Percentiles rank a stretch among this genome's conserved stretches.
Evolutionary conservation across 441 rosid species (phyloP).

Genomic region (Capsella rubella): DNA sequence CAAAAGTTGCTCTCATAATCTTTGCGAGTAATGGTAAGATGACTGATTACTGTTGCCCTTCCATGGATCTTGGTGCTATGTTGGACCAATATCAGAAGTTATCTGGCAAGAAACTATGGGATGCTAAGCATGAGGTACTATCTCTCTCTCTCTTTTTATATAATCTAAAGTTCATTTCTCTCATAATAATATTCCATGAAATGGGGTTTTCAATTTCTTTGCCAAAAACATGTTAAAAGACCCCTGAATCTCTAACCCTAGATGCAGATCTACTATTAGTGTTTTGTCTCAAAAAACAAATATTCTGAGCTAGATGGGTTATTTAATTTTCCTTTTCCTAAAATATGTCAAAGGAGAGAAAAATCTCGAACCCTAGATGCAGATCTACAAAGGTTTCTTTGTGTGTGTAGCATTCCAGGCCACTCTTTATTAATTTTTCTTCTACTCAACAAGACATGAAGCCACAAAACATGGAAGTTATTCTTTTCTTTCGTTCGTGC

Average conservation of each 20-base stretch:
- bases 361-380: slow-evolving; percentile 52
- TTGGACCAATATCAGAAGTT: slow-evolving; percentile 80
- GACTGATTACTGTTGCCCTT: slow-evolving; percentile 79
- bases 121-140: slow-evolving; percentile 92
- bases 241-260: slow-evolving; percentile 40
- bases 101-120: slow-evolving; percentile 86
- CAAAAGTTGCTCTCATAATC: slow-evolving; percentile 84
- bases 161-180: slow-evolving; percentile 11
- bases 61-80: slow-evolving; percentile 69
- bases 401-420: slow-evolving; percentile 22
- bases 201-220: slow-evolving; percentile 25
- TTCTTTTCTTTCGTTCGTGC: slow-evolving; percentile 47
- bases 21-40: slow-evolving; percentile 81
- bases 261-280: slow-evolving; percentile 44
- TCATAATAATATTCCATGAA: slow-evolving; percentile 31
- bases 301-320: slow-evolving; percentile 32
- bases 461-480: slow-evolving; percentile 47
- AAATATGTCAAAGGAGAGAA: slow-evolving; percentile 50
- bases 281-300: slow-evolving; percentile 32
- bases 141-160: neutral
- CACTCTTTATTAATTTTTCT: slow-evolving; percentile 42
- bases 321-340: slow-evolving; percentile 44
- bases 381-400: slow-evolving; percentile 68
- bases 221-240: slow-evolving; percentile 28
- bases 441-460: slow-evolving; percentile 51